Evolutionary conservation across 2,329 filamentous ascomycete species (phyloP).

Genomic region (Mycosphaerella sp.): DNA sequence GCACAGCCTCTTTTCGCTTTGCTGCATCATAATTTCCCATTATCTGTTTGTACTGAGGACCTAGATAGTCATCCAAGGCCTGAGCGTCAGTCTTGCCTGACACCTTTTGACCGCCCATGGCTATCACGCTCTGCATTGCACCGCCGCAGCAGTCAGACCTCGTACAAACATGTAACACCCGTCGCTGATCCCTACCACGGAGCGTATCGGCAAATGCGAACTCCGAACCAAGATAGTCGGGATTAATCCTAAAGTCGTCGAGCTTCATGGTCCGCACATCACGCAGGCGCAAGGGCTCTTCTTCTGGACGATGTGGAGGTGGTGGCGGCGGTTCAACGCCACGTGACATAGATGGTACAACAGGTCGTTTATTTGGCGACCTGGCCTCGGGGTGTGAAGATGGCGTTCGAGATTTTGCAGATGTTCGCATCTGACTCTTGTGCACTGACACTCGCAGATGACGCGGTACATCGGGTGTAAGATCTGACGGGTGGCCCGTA

Average conservation of each 20-base stretch:
- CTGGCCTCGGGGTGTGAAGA: conserved; percentile 1
- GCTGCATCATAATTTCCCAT: conserved; percentile 29
- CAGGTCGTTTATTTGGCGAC: conserved; percentile 8
- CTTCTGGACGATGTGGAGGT: conserved; percentile 27
- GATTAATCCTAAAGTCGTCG: conserved; percentile 78
- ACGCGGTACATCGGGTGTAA: conserved; percentile 8
- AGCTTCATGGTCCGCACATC: conserved; percentile 53
- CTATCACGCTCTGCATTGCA: conserved; percentile 61
- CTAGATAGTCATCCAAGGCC: conserved; percentile 27
- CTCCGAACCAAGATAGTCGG: conserved; percentile 61
- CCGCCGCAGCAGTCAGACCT: conserved; percentile 70
- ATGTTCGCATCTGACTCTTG: background rate
- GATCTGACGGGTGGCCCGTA: conserved; percentile 13
- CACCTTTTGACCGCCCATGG: conserved; percentile 24
- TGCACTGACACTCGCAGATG: background rate
- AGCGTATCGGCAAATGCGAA: conserved; percentile 72
- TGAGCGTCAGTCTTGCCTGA: conserved; percentile 25
- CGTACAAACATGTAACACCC: conserved; percentile 66
- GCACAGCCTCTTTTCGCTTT: conserved; percentile 60
- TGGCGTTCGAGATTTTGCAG: conserved; percentile 9
- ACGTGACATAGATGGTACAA: background rate
- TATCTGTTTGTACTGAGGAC: conserved; percentile 22
- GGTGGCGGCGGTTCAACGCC: conserved; percentile 20
- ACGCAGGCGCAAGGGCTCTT: conserved; percentile 51
- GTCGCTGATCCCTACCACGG: conserved; percentile 61